These are phyloP conservation scores for Pichia sp. DNA, from an alignment of 1,139 yeast genomes.

Conservation along the genomic window DNA sequence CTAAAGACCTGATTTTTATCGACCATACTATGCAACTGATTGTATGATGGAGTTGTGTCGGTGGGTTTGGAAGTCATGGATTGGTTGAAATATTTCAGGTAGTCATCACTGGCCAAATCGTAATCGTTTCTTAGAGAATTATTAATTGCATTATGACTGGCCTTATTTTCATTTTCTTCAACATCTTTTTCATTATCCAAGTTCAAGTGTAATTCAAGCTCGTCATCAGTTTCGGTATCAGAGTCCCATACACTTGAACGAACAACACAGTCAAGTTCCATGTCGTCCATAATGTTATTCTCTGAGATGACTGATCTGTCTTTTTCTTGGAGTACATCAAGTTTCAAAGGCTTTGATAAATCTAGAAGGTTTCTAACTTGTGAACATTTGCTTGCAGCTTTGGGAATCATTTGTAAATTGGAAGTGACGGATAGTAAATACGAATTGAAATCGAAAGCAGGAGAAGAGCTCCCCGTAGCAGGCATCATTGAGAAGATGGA, in stretches of 20 bases:
- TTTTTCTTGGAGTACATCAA: conserved; percentile 16
- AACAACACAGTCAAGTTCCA: conserved; percentile 21
- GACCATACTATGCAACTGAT: not conserved
- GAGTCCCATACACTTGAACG: conserved; percentile 22
- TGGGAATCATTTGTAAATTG: conserved; percentile 14
- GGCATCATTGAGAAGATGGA: conserved; percentile 14
- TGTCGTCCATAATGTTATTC: conserved; percentile 16
- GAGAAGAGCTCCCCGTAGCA: not conserved
- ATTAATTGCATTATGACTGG: not conserved
- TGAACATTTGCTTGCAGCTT: not conserved
- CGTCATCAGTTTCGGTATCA: conserved; percentile 19
- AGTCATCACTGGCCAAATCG: not conserved
- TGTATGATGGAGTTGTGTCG: conserved; percentile 1
- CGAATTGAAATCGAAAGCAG: conserved; percentile 24
- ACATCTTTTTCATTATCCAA: conserved; percentile 3
- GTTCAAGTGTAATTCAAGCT: conserved; percentile 9
- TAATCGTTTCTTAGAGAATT: not conserved
- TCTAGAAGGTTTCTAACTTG: conserved; percentile 11
- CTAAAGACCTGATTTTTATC: not conserved
- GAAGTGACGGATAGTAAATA: conserved; percentile 24
- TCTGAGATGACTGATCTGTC: conserved; percentile 3
- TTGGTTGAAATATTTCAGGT: conserved; percentile 7
- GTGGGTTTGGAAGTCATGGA: conserved; percentile 1
- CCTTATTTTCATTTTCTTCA: not conserved
- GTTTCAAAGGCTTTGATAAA: conserved; percentile 15